phyloP scores from a whole-genome alignment of 139 green algal genomes.

The Pseudopediastrum boryanum region DNA sequence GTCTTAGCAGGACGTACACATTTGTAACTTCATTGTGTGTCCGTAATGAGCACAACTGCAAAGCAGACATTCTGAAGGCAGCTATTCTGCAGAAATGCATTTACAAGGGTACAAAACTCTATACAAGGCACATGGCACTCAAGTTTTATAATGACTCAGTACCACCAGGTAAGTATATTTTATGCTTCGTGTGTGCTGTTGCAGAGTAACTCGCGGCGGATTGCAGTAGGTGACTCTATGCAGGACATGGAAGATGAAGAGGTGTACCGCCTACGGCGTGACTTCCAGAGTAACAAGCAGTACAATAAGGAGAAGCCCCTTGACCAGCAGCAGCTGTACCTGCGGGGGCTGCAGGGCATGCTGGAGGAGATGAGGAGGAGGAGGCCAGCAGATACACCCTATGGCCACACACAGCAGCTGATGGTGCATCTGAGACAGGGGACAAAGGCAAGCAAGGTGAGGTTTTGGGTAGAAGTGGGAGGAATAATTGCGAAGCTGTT shows the following conservation, averaged over 20 bases:
- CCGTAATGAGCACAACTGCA: too few relatives aligned
- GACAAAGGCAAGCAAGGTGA: constrained; percentile 19
- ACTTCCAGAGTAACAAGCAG: constrained; percentile 21
- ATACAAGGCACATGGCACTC: too few relatives aligned
- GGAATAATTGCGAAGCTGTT: too few relatives aligned
- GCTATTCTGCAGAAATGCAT: constrained; percentile 24
- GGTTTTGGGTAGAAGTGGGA: too few relatives aligned
- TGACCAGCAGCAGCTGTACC: constrained; percentile 40
- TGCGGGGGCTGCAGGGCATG: constrained; percentile 49
- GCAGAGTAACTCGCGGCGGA: background rate
- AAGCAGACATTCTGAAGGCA: background rate
- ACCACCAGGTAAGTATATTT: too few relatives aligned
- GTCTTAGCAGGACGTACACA: too few relatives aligned
- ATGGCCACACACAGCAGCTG: constrained; percentile 62
- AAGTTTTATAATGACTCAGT: too few relatives aligned
- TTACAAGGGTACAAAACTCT: background rate
- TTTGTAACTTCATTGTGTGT: too few relatives aligned
- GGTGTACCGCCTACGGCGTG: constrained; percentile 1
- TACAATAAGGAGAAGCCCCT: background rate
- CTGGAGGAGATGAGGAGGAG: constrained; percentile 53
- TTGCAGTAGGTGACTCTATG: background rate
- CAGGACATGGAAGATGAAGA: constrained; percentile 21
- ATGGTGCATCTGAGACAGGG: background rate
- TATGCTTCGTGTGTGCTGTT: background rate
- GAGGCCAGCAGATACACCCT: constrained; percentile 45